Base-by-base conservation (phyloP, 306 rosid species). In the Potentilla sterilis region DNA sequence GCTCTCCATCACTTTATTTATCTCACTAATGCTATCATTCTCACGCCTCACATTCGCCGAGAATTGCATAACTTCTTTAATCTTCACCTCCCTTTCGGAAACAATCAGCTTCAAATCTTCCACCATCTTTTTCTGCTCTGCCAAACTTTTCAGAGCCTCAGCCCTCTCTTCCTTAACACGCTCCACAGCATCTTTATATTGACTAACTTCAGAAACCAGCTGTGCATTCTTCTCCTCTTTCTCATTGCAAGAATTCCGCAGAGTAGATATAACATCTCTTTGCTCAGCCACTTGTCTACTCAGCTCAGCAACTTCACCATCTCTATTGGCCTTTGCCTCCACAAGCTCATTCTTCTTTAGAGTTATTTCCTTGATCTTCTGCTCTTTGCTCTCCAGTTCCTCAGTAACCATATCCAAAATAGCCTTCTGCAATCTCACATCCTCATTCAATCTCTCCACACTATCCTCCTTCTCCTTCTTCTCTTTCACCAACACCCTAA, bases 71-170 rank as follows among this genome's bases (percentile, higher is more conserved):
- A 81, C 74, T 49, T 81, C 86, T 75, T 74, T 81, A 49, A 83
- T 34, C 64, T 19, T 75, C 52, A 47, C 80, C 87, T 87, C 82
- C 83, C 44, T 77, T 21, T 70, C 79, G 0, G 77, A 78, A 67
- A 91, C 51, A 48, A 59, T 62, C 74, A 59, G 65, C 75, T 58
- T 69, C 81, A 91, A 71, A 10, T 76, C 74, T 67, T 78, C 84
- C 61, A 77, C 88, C n/a, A 79, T 77, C 46, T 72, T 82, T 69
- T 48, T 81, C 89, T 88, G 90, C 81, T 72, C 89, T 9, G 67
- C 76, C 72, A 85, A 84, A 41, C 15, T 76, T 82, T 76, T 85
- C 58, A 66, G 73, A 64, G 69, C 70, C 59, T 78, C 70, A 10
- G 76, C 75, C 76, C 67, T 85, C 75, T 79, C 83, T 9, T 32